Conservation (phyloP, 306 rosid species). For the Vigna mungo region DNA sequence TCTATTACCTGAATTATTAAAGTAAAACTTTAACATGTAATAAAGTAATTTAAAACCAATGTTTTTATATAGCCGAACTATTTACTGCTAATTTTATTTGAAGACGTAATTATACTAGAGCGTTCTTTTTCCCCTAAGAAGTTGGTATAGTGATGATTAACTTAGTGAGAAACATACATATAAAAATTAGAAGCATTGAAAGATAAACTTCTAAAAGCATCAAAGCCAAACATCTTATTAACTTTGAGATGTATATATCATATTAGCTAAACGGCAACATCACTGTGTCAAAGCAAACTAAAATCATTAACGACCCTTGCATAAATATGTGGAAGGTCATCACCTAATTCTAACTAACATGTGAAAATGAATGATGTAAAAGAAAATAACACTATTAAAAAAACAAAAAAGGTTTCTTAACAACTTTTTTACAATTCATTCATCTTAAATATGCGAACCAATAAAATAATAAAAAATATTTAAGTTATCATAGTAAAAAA, state of each 20-base stretch:
- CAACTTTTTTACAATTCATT: too few species aligned
- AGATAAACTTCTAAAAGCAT: conserved; percentile 37
- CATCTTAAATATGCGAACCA: too few species aligned
- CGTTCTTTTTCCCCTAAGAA: neutral
- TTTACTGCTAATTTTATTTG: neutral
- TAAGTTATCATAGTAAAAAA: too few species aligned
- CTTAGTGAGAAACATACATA: neutral
- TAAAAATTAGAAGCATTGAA: neutral
- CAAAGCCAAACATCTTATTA: conserved; percentile 22
- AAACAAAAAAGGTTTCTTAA: neutral
- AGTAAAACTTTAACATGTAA: too few species aligned
- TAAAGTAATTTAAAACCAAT: too few species aligned
- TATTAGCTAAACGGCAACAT: conserved; percentile 46
- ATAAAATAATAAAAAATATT: too few species aligned
- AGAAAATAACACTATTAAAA: neutral
- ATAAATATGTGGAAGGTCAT: conserved; percentile 13
- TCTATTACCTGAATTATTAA: too few species aligned
- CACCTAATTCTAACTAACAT: conserved; percentile 42
- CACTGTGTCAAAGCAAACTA: conserved; percentile 39
- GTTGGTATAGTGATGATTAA: neutral
- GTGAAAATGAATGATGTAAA: conserved; percentile 11
- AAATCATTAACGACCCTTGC: conserved; percentile 37
- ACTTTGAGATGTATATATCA: conserved; percentile 39
- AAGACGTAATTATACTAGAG: neutral
- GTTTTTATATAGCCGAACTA: neutral